A percentile compares a stretch with the other conserved stretches of the same genome.
Evolutionary conservation across 371 early-diverging fungal genomes (phyloP).

Genomic region (Mortierella sp.): DNA sequence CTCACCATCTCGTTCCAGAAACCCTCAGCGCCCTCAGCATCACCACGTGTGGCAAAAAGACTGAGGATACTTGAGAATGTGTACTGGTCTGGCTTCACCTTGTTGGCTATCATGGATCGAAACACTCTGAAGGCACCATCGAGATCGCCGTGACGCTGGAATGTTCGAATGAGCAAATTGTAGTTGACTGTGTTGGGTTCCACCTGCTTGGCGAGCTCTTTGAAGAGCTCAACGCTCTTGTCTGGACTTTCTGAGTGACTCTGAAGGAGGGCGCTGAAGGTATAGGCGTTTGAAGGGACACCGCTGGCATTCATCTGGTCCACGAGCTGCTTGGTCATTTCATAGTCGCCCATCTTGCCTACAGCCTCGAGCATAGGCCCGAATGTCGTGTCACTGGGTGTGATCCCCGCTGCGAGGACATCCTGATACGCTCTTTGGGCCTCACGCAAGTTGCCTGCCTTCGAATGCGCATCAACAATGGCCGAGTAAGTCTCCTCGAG

Average conservation of each 20-base stretch:
- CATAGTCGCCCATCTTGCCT: conserved; percentile 51
- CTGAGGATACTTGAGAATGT: conserved; percentile 52
- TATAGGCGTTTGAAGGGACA: conserved; percentile 39
- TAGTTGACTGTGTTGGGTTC: conserved; percentile 45
- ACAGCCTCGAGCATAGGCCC: conserved; percentile 54
- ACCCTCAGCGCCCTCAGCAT: conserved; percentile 39
- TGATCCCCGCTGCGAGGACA: conserved; percentile 27
- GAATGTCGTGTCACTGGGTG: conserved; percentile 23
- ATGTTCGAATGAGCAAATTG: conserved; percentile 46
- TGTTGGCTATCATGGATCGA: conserved; percentile 26
- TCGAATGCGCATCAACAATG: conserved; percentile 45
- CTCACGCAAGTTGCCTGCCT: conserved; percentile 47
- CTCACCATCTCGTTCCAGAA: conserved; percentile 55
- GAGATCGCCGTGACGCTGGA: conserved; percentile 42
- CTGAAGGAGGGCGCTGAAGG: conserved; percentile 47
- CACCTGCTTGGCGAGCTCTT: conserved; percentile 43
- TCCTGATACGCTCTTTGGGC: conserved; percentile 47
- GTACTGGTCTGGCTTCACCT: conserved; percentile 31
- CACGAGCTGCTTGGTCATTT: conserved; percentile 51
- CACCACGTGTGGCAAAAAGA: conserved; percentile 48
- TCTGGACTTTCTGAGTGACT: conserved; percentile 27
- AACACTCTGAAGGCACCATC: conserved; percentile 50
- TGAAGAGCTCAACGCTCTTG: conserved; percentile 17
- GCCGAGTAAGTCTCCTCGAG: conserved; percentile 37
- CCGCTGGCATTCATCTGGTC: conserved; percentile 51